phyloP scores from a whole-genome alignment of 352 stramenopile species.

The Aphanomyces invadans region DNA sequence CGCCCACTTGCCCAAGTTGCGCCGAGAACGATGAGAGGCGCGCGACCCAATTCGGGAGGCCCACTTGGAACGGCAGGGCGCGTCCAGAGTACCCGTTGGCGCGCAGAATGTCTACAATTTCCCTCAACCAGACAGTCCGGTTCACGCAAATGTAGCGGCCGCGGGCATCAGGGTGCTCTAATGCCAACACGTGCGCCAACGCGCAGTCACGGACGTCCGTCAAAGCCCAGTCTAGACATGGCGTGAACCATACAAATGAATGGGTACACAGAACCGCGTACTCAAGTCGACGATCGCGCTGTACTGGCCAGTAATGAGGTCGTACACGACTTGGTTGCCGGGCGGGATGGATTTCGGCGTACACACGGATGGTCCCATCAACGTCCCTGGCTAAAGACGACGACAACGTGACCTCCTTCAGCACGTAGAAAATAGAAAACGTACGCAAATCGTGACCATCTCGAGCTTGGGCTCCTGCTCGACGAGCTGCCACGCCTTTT shows the following conservation, averaged over 20 bases:
- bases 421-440: too few relatives aligned
- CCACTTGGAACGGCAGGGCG: conserved; percentile 23
- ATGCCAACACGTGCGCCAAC: conserved; percentile 17
- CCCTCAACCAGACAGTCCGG: conserved; percentile 18
- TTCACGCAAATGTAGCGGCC: conserved; percentile 25
- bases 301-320: conserved; percentile 24
- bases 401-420: too few relatives aligned
- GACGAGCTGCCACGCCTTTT: conserved; percentile 25
- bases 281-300: conserved; percentile 23
- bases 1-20: conserved; percentile 24
- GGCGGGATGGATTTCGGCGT: conserved; percentile 8
- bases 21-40: conserved; percentile 16
- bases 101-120: conserved; percentile 23
- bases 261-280: conserved; percentile 3
- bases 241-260: too few relatives aligned
- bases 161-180: conserved; percentile 18
- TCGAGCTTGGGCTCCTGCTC: conserved; percentile 41
- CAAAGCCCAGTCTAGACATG: conserved; percentile 26
- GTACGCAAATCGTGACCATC: conserved; percentile 81
- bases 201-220: conserved; percentile 26
- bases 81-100: conserved; percentile 24
- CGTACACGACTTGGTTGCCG: conserved; percentile 26
- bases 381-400: conserved; percentile 7
- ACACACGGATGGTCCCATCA: conserved; percentile 24
- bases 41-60: conserved; percentile 25